Conservation (phyloP, 306 rosid species). For the Herpetospermum pedunculosum region DNA sequence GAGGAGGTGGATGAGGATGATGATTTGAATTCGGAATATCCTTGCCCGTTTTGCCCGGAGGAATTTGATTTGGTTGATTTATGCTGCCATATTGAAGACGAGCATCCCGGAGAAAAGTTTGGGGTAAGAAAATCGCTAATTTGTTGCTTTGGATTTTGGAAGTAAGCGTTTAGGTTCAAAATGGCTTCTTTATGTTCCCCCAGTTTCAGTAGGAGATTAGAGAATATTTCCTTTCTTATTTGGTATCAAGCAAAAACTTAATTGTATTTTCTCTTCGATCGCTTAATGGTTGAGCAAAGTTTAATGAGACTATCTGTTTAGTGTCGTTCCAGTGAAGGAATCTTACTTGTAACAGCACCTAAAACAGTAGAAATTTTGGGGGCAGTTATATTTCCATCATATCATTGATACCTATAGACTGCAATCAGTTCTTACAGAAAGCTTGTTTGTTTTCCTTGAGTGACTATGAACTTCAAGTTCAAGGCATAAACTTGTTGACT, state of each 20-base stretch:
- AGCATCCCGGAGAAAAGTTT: conserved; percentile 41
- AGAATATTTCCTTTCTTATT: background rate
- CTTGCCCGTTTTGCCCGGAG: conserved; percentile 55
- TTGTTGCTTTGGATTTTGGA: background rate
- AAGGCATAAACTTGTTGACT: background rate
- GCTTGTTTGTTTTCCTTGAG: background rate
- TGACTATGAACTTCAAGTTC: background rate
- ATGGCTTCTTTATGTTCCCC: background rate
- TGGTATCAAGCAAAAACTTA: background rate
- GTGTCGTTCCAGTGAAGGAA: background rate
- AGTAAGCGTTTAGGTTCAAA: background rate
- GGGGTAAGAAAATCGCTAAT: conserved; percentile 34
- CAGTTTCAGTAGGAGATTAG: background rate
- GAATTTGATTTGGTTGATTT: conserved; percentile 56
- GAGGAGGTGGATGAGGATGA: conserved; percentile 51
- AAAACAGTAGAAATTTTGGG: background rate
- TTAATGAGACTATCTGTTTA: background rate
- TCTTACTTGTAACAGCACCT: background rate
- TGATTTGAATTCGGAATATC: conserved; percentile 34
- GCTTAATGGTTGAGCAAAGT: background rate
- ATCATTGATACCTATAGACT: background rate
- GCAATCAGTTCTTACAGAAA: background rate
- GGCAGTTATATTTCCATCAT: background rate
- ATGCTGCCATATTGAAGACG: conserved; percentile 50
- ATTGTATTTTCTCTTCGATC: background rate